Evolutionary conservation across 768 basidiomycete species (phyloP), one percentile per base, ranked within the genome.

Genomic region (Rickenella mellea): DNA sequence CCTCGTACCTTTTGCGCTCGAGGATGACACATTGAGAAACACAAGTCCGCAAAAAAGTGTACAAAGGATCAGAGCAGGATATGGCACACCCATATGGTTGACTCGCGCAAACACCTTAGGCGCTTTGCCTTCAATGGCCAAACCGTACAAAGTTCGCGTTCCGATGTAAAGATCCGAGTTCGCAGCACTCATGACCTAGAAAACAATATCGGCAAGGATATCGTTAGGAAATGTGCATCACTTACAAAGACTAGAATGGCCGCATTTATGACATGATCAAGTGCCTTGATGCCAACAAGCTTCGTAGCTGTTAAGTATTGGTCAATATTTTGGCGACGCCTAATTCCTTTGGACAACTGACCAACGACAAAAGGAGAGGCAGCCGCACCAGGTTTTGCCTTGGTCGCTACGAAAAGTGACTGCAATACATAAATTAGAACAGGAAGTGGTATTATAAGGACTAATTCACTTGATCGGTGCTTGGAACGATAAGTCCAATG

Each of bases 401-500:
- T 62, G 47, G 63, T 66, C 25, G 66, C 67, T 21, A 59, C 54
- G 49, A 68, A 67, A 5, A 71, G 55, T 6, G 51, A 48, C 54
- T 60, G 41, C 8, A 12, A n/a, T 32, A 8, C 20, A 20, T 17
- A 12, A 17, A 1, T 7, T n/a, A 42, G 30, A 38, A 27, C n/a
- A 10, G 7, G 41, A 21, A 12, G 9, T 15, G 5, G 21, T 19
- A 2, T 40, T 49, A 44, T 22, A 63, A 55, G 53, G 69, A 66
- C 24, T 75, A 56, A 50, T 64, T 48, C 25, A 70, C 63, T 21
- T 69, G 53, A 50, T 76, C 62, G 20, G 70, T 76, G 48, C 73
- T 76, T 10, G 81, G 80, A 20, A 87, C 80, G 41, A 79, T 68
- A 42, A 88, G 59, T 35, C 83, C 76, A 51, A 87, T 81, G 19